These are phyloP conservation scores for Phytophthora macrochlamydospora DNA, from an alignment of 352 stramenopile species.

Conservation along the genomic window DNA sequence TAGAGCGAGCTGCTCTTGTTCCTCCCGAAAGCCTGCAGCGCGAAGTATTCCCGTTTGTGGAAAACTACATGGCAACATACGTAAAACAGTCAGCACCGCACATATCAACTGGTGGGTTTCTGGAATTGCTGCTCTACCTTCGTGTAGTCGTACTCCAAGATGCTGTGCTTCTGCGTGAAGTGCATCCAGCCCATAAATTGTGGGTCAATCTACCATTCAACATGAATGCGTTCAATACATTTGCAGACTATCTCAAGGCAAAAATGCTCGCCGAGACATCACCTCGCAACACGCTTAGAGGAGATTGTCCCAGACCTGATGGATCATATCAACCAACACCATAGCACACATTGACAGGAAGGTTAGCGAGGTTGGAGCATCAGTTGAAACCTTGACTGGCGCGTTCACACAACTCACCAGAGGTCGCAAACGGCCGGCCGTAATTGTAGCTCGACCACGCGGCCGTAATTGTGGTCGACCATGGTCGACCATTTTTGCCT, in stretches of 20 bases:
- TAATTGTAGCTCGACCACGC: no score
- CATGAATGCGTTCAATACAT: background rate
- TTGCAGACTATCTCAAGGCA: background rate
- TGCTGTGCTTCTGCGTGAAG: background rate
- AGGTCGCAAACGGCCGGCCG: no score
- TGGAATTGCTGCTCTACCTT: background rate
- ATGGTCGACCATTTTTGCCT: no score
- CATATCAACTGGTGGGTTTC: background rate
- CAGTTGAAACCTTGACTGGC: background rate
- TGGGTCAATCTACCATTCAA: background rate
- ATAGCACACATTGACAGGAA: constrained; percentile 4
- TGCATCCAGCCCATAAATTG: background rate
- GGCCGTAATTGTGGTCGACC: no score
- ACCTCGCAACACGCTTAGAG: background rate
- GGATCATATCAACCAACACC: background rate
- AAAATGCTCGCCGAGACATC: background rate
- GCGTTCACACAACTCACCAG: constrained; percentile 7
- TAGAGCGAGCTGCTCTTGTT: background rate
- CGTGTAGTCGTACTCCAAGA: background rate
- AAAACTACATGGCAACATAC: background rate
- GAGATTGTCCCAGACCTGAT: background rate
- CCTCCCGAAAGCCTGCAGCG: no score
- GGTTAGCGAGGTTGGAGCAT: constrained; percentile 5
- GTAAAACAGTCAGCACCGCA: background rate
- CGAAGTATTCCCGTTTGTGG: no score